Evolutionary conservation across 129 eudicot genomes (phyloP).

Genomic region (Centrapalus pauciflorus): DNA sequence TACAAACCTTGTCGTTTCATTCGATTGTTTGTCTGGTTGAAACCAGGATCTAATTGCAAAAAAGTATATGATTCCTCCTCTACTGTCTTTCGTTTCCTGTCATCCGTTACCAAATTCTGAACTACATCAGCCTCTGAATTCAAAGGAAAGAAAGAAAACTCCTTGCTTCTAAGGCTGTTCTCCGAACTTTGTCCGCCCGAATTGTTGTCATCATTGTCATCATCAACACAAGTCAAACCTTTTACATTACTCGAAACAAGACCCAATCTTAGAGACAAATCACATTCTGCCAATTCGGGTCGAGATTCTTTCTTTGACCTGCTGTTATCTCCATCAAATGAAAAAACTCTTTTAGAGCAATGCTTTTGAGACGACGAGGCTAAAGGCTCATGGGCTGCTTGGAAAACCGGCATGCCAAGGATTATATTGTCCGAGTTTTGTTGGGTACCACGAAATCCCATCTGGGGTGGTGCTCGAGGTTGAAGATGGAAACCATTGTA

Average conservation of each 20-base stretch:
- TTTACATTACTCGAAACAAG: constrained; percentile 29
- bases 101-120: constrained; percentile 32
- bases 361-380: constrained; percentile 29
- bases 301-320: constrained; percentile 22
- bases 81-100: constrained; percentile 58
- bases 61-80: constrained; percentile 29
- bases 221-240: constrained; percentile 22
- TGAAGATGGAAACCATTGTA: constrained; percentile 53
- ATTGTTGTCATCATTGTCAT: constrained; percentile 31
- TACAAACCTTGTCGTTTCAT: constrained; percentile 59
- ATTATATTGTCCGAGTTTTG: constrained; percentile 34
- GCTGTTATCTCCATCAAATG: constrained; percentile 21
- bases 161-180: no score
- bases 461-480: constrained; percentile 31
- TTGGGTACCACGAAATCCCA: constrained; percentile 24
- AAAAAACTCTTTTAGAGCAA: constrained; percentile 38
- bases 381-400: constrained; percentile 33
- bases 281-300: constrained; percentile 45
- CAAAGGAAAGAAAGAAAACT: constrained; percentile 56
- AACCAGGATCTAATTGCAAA: constrained; percentile 39
- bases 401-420: constrained; percentile 62
- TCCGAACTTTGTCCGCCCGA: constrained; percentile 5
- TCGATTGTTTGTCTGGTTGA: constrained; percentile 31
- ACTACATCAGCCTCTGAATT: constrained; percentile 37
- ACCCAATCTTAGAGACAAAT: constrained; percentile 85